Evolutionary conservation across 495 filamentous ascomycete species (phyloP).

Genomic region (Neurospora sp.): DNA sequence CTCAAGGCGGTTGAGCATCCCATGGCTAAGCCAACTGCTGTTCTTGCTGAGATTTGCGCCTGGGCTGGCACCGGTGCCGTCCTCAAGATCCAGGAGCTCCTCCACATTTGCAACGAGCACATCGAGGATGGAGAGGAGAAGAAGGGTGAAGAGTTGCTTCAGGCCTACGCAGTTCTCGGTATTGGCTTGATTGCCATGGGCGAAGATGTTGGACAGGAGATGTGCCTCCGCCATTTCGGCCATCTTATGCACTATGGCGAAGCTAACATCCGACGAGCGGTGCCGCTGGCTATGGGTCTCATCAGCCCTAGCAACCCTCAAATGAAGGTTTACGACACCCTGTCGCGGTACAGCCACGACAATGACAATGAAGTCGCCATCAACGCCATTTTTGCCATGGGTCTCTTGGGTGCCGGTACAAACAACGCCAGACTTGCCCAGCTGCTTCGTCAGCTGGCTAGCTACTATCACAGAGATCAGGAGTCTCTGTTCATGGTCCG

Average conservation of each 20-base stretch:
- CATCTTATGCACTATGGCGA: slow-evolving; percentile 99
- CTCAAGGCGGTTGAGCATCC: slow-evolving; percentile 93
- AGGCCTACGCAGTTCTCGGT: slow-evolving; percentile 92
- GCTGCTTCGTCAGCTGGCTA: slow-evolving; percentile 85
- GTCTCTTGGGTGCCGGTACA: slow-evolving; percentile 88
- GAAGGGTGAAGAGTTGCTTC: slow-evolving; percentile 86
- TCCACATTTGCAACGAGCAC: slow-evolving; percentile 96
- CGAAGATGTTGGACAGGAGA: slow-evolving; percentile 96
- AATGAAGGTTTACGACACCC: slow-evolving; percentile 99
- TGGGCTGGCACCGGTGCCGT: slow-evolving; percentile 97
- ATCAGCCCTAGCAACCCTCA: slow-evolving; percentile 96
- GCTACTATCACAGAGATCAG: slow-evolving; percentile 95
- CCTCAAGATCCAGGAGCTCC: slow-evolving; percentile 87
- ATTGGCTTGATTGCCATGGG: slow-evolving; percentile 94
- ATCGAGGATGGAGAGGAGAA: slow-evolving; percentile 86
- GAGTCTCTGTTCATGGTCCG: slow-evolving; percentile 98
- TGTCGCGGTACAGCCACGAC: slow-evolving; percentile 98
- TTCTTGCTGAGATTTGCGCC: slow-evolving; percentile 89
- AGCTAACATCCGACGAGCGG: slow-evolving; percentile 88
- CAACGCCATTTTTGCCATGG: slow-evolving; percentile 99
- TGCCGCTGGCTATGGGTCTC: slow-evolving; percentile 95
- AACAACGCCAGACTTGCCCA: slow-evolving; percentile 97
- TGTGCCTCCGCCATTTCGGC: slow-evolving; percentile 94
- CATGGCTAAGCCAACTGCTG: slow-evolving; percentile 80
- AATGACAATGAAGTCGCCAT: slow-evolving; percentile 98